phyloP scores from a whole-genome alignment of 1,284 basidiomycete species.

The Grifola frondosa region DNA sequence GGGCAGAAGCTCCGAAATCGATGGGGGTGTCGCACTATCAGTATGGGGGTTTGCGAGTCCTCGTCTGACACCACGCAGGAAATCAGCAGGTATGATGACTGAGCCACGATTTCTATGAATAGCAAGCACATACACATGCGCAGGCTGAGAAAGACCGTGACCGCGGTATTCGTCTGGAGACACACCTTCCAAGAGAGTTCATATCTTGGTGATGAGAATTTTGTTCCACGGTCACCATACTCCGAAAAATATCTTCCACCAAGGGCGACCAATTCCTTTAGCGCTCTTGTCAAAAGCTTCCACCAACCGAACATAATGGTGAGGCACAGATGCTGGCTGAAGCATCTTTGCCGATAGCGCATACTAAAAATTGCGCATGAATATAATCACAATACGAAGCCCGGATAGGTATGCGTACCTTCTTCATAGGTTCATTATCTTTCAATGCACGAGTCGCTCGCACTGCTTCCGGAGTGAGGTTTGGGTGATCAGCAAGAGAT shows the following conservation, averaged over 20 bases:
- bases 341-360: conserved; percentile 60
- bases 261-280: conserved; percentile 69
- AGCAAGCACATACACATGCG: too few species aligned
- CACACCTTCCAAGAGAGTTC: too few species aligned
- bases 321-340: conserved; percentile 65
- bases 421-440: conserved; percentile 53
- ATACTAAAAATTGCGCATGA: conserved; percentile 47
- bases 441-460: conserved; percentile 53
- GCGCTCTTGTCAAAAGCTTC: conserved; percentile 73
- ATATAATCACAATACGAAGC: conserved; percentile 2
- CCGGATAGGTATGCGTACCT: conserved; percentile 40
- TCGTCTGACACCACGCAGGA: too few species aligned
- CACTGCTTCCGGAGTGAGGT: conserved; percentile 58
- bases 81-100: too few species aligned
- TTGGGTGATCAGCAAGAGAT: conserved; percentile 66
- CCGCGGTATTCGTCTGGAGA: conserved; percentile 76
- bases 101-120: too few species aligned
- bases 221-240: conserved; percentile 75
- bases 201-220: too few species aligned
- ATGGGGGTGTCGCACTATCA: too few species aligned
- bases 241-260: conserved; percentile 80
- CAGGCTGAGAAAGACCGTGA: conserved; percentile 84
- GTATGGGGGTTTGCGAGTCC: too few species aligned
- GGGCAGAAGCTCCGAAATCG: too few species aligned
- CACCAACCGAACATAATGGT: conserved; percentile 67